Percentiles rank a stretch among this genome's conserved stretches.
These are phyloP conservation scores for Sclerotiophoma versabilis DNA, from an alignment of 2,329 filamentous ascomycete species.

Conservation along the genomic window DNA sequence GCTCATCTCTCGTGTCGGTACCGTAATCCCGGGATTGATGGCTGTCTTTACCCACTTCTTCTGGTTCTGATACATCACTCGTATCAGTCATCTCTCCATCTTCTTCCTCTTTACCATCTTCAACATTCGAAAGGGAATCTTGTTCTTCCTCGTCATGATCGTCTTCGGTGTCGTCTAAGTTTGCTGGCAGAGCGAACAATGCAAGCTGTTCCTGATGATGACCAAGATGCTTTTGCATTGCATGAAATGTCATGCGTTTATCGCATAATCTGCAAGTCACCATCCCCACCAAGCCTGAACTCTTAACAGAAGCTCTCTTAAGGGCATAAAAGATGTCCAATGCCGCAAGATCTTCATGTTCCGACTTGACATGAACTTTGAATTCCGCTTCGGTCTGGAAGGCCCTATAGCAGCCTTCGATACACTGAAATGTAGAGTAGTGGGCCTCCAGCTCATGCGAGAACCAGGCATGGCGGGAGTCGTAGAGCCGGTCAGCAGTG, in stretches of 20 bases:
- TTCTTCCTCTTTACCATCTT: neutral
- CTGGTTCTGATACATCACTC: neutral
- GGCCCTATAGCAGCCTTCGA: neutral
- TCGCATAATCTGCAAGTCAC: conserved; percentile 19
- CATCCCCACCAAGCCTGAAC: neutral
- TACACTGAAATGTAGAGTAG: conserved; percentile 26
- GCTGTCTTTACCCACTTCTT: too few relatives aligned
- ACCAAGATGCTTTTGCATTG: conserved; percentile 28
- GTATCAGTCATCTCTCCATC: neutral
- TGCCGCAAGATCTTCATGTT: neutral
- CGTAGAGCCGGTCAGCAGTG: conserved; percentile 30
- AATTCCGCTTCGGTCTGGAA: neutral
- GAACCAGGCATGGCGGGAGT: conserved; percentile 31
- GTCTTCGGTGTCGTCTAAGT: conserved; percentile 24
- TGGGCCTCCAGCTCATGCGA: conserved; percentile 34
- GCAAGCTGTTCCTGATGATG: conserved; percentile 35
- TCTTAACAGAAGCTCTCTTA: neutral
- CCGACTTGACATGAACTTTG: neutral
- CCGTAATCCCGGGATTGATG: too few relatives aligned
- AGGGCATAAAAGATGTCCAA: neutral
- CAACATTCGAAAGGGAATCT: neutral
- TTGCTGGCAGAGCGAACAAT: conserved; percentile 31
- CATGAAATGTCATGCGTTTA: conserved; percentile 16
- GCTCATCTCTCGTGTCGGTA: too few relatives aligned
- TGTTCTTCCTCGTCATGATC: neutral